Base-by-base conservation (phyloP, 495 filamentous ascomycete genomes). In the Hamigera avellanea region DNA sequence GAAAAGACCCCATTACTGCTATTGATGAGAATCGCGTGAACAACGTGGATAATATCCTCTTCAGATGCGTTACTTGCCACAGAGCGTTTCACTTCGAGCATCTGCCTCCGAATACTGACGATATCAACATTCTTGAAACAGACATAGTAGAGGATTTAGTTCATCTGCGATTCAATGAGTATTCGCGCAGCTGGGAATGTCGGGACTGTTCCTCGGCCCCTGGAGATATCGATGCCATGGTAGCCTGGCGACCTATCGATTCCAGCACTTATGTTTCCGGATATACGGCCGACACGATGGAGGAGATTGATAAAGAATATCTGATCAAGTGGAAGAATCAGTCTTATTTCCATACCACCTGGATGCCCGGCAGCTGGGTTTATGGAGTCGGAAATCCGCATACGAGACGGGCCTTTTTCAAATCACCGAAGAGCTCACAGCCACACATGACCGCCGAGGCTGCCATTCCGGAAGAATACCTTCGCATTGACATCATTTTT, bases 351-450 rank as follows among this genome's bases (percentile, higher is more conserved):
- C 80, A 80, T 36, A 80, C 77, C 15, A 63, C 56, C 2, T 99
- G 93, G 93, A 76, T 84, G 70, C 77, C 83, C 13, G 93, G 91
- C 6, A 69, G 77, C 16, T 99, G 93, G 93, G 70, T 88, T 10
- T 86, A 73, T 69, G 88, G 87, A n/a, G 61, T 79, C n/a, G 70
- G 71, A 29, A 57, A 62, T 13, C 34, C 54, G 4, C 16, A 48
- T 1, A 93, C 83, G 80, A 72, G 85, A 6, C 72, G 67, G 12
- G 71, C 82, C 0, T 99, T 96, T 45, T 56, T 76, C 26, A 83
- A 74, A 45, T 76, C 75, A 9, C 69, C 82, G 3, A 74, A 78
- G 30, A 64, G 66, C 37, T 66, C 70, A 33, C 51, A 68, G 2
- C 78, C 88, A 0, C 79, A 78, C 44, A 80, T 81, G 73, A 75